A percentile compares a stretch with the other conserved stretches of the same genome.
Conservation (phyloP, 2,329 filamentous ascomycete species). For the Zymoseptoria ardabiliae region DNA sequence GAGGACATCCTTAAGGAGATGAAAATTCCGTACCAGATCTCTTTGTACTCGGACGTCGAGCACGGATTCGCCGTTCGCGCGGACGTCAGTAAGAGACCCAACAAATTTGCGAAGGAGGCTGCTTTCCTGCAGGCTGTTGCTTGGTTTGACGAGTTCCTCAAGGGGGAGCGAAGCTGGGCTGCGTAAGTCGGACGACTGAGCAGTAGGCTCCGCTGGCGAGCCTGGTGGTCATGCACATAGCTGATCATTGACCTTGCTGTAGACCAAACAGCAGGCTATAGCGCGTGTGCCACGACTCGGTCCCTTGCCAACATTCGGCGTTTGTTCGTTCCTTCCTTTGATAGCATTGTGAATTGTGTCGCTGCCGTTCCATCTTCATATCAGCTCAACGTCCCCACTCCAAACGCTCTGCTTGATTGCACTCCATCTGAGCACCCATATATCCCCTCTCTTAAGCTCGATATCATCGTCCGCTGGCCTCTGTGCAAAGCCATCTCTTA, state of each 20-base stretch:
- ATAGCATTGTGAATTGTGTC: not conserved
- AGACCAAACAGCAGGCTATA: not conserved
- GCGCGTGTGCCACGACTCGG: not conserved
- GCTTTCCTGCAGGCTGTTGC: slow-evolving; percentile 69
- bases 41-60: slow-evolving; percentile 60
- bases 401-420: slow-evolving; percentile 56
- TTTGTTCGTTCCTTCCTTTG: not conserved
- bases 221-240: not conserved
- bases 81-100: slow-evolving; percentile 50
- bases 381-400: slow-evolving; percentile 65
- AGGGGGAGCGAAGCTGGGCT: slow-evolving; percentile 21
- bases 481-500: slow-evolving; percentile 57
- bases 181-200: slow-evolving; percentile 7
- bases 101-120: slow-evolving; percentile 69
- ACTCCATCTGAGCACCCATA: slow-evolving; percentile 53
- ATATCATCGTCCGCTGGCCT: slow-evolving; percentile 42
- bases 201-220: not conserved
- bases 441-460: slow-evolving; percentile 43
- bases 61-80: slow-evolving; percentile 71
- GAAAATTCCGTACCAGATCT: slow-evolving; percentile 63
- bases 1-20: slow-evolving; percentile 53
- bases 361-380: slow-evolving; percentile 27
- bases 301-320: not conserved
- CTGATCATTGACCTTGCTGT: not conserved
- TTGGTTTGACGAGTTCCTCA: slow-evolving; percentile 66